phyloP scores from a whole-genome alignment of 495 filamentous ascomycete genomes.

The Durotheca rogersii region DNA sequence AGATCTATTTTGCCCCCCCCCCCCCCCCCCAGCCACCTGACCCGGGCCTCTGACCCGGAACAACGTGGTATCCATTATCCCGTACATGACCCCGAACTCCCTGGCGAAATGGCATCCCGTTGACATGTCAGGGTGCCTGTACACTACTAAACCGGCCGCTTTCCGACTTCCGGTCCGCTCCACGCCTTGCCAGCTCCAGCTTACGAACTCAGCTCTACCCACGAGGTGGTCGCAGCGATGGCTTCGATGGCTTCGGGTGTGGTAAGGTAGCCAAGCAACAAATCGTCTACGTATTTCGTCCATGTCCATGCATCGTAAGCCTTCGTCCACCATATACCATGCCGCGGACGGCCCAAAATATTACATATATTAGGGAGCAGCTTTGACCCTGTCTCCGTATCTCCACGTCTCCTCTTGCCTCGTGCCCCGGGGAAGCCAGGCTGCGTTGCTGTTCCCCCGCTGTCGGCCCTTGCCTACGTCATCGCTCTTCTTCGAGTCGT shows the following conservation, averaged over 20 bases:
- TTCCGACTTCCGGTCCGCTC: conserved; percentile 15
- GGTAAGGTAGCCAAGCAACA: conserved; percentile 2
- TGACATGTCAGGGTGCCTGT: conserved; percentile 18
- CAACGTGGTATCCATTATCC: conserved; percentile 17
- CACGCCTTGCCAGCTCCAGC: conserved; percentile 10
- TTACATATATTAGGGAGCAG: conserved; percentile 16
- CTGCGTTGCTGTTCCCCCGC: conserved; percentile 58
- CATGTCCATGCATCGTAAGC: conserved; percentile 18
- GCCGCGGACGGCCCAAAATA: conserved; percentile 1
- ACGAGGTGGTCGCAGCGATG: conserved; percentile 14
- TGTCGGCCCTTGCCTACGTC: conserved; percentile 50
- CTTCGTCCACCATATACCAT: conserved; percentile 1
- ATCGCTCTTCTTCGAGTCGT: conserved; percentile 63
- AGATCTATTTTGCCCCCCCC: no score
- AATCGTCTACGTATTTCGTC: conserved; percentile 10
- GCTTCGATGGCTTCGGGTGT: conserved; percentile 4
- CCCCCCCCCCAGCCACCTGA: conserved; percentile 3
- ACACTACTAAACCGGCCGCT: conserved; percentile 16
- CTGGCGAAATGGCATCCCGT: conserved; percentile 20
- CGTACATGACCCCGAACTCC: conserved; percentile 14
- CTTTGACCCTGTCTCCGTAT: conserved; percentile 47
- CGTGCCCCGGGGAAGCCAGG: conserved; percentile 71
- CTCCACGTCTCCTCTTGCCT: conserved; percentile 82
- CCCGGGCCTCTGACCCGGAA: conserved; percentile 11
- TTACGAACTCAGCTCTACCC: conserved; percentile 17